A percentile compares a stretch with the other conserved stretches of the same genome.
Evolutionary conservation across 2,329 filamentous ascomycete species (phyloP).

Genomic region (Colletotrichum musae): DNA sequence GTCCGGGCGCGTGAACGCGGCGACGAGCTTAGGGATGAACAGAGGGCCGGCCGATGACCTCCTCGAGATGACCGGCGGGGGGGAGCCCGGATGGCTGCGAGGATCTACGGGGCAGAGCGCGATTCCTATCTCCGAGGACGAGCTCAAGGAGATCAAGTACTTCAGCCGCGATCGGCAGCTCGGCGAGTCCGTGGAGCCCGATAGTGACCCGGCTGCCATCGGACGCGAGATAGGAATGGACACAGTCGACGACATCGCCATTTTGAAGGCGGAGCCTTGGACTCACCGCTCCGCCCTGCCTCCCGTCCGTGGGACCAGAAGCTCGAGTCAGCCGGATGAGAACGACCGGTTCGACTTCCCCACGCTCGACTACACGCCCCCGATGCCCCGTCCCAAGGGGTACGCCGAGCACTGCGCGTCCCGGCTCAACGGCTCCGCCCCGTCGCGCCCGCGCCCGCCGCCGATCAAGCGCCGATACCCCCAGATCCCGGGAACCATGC

Average conservation of each 20-base stretch:
- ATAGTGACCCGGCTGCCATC: not conserved
- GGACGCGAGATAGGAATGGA: conserved; percentile 14
- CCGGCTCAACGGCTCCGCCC: not conserved
- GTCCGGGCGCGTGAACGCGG: conserved; percentile 31
- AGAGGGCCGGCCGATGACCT: not conserved
- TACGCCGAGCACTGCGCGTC: not conserved
- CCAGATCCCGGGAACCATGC: conserved; percentile 32
- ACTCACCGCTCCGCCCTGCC: conserved; percentile 17
- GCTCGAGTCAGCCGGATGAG: not conserved
- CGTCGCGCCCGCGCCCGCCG: conserved; percentile 31
- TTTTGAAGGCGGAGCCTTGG: conserved; percentile 26
- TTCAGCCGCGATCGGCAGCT: conserved; percentile 45
- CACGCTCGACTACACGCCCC: conserved; percentile 10
- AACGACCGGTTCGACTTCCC: conserved; percentile 15
- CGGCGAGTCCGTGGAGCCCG: conserved; percentile 41
- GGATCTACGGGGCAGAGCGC: not conserved
- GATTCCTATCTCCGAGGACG: not conserved
- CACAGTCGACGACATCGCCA: conserved; percentile 11
- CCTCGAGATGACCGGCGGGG: conserved; percentile 3
- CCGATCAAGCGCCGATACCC: conserved; percentile 28
- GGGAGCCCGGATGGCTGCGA: not conserved
- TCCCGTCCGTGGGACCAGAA: not conserved
- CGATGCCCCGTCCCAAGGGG: conserved; percentile 12
- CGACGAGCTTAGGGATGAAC: conserved; percentile 12
- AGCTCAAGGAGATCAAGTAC: conserved; percentile 37